Evolutionary conservation across 345 rosid genomes (phyloP), one percentile per base, ranked within the genome.

Genomic region (Gynandropsis gynandra): DNA sequence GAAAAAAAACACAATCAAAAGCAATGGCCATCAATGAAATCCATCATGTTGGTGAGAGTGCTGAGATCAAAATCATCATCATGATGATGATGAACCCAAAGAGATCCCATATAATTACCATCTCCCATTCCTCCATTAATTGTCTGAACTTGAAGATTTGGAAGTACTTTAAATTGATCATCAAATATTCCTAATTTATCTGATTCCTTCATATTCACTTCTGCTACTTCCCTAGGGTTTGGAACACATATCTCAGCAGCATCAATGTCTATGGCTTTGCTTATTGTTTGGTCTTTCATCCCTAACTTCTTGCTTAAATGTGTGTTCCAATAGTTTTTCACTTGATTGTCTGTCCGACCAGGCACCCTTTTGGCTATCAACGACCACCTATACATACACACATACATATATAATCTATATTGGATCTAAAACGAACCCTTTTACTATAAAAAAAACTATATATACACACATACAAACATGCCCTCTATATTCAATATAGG

Each of bases 271-370:
- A 44, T 49, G 8, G 43, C 41, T 20, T 43, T 37, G 33, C 29
- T 24, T 24, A 15, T 31, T 34, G 20, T 70, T 48, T 56, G 61
- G 31, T 69, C 63, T 62, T 61, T 70, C 60, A 72, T 68, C 29
- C 74, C 75, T 1, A 77, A 67, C 66, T 64, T 78, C 57, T 76
- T 78, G 64, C 80, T 70, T 61, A 76, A 60, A 65, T 68, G 82
- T 1, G 75, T 72, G 44, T 81, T 78, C 84, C 84, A 78, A 72
- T 76, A 74, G 52, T 78, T 81, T 66, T 81, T 81, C 73, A 79
- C 83, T 73, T 76, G 89, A 56, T 82, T 80, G 66, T 82, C 89
- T 7, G 83, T 82, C 54, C 86, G 54, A 38, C 89, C 86, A 1
- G 86, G 89, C 32, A 77, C 80, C n/a, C 86, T 48, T 70, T 73